Evolutionary conservation across 805 yeast species (phyloP).

Genomic region (Metschnikowia lunata): DNA sequence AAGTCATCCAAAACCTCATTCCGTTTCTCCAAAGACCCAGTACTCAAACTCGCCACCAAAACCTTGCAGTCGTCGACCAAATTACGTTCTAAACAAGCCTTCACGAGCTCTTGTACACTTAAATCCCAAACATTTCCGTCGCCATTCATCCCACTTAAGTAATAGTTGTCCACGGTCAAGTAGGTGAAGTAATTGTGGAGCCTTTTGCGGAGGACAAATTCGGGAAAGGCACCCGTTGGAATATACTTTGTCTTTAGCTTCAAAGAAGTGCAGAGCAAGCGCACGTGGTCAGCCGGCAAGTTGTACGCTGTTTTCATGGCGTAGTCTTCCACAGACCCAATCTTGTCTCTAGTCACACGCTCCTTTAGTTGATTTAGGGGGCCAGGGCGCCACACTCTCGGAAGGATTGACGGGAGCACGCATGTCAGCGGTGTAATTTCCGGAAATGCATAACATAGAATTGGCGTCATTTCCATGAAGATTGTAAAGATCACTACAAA

Average conservation of each 20-base stretch:
- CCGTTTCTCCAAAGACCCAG: conserved; percentile 12
- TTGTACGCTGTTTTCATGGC: conserved; percentile 47
- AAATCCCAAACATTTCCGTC: conserved; percentile 44
- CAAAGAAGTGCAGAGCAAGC: conserved; percentile 31
- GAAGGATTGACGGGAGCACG: conserved; percentile 44
- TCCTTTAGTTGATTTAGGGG: conserved; percentile 1
- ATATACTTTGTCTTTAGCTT: conserved; percentile 37
- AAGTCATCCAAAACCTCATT: conserved; percentile 22
- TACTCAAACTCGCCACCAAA: conserved; percentile 22
- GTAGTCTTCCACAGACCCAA: conserved; percentile 16
- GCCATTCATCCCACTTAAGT: conserved; percentile 32
- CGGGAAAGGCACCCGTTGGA: conserved; percentile 38
- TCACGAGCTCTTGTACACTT: conserved; percentile 46
- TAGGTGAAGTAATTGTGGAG: conserved; percentile 40
- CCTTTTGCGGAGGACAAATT: conserved; percentile 30
- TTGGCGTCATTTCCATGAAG: conserved; percentile 53
- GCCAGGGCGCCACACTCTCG: conserved; percentile 30
- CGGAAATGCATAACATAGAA: conserved; percentile 50
- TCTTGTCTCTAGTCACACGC: not conserved
- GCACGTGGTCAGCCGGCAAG: conserved; percentile 36
- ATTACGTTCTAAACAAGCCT: conserved; percentile 54
- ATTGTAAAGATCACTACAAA: conserved; percentile 45
- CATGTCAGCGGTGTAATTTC: conserved; percentile 58
- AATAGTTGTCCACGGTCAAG: conserved; percentile 51
- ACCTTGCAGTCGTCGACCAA: conserved; percentile 29